These are phyloP conservation scores for Boletus rubroflammeus DNA, from an alignment of 768 basidiomycete species.

Conservation along the genomic window DNA sequence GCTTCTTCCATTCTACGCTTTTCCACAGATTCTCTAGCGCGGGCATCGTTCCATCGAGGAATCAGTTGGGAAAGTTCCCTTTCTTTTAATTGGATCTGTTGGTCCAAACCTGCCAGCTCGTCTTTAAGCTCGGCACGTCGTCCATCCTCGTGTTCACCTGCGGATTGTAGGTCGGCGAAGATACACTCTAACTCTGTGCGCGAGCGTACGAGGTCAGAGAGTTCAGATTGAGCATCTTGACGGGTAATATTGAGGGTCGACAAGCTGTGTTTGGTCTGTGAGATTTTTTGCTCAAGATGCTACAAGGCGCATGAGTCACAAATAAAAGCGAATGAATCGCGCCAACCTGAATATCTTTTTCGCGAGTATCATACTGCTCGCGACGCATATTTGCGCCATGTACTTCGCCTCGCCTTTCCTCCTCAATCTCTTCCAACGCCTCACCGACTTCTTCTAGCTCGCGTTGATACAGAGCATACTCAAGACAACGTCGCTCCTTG, in stretches of 20 bases:
- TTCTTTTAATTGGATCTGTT: constrained; percentile 63
- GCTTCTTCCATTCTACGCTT: constrained; percentile 71
- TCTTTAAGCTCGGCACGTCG: constrained; percentile 57
- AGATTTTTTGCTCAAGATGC: constrained; percentile 71
- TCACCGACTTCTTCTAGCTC: constrained; percentile 88
- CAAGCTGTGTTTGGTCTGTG: constrained; percentile 63
- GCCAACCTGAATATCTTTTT: constrained; percentile 79
- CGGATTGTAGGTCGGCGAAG: constrained; percentile 70
- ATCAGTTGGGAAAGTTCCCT: constrained; percentile 54
- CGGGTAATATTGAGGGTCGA: constrained; percentile 70
- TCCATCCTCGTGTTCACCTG: constrained; percentile 61
- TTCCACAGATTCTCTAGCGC: constrained; percentile 48
- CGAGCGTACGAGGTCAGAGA: constrained; percentile 80
- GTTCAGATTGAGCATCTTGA: constrained; percentile 74
- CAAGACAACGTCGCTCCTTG: constrained; percentile 88
- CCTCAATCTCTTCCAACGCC: constrained; percentile 80
- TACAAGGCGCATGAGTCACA: constrained; percentile 29
- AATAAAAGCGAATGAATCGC: neutral
- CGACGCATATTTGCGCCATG: constrained; percentile 80
- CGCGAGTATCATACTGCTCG: constrained; percentile 76
- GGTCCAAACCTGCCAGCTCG: constrained; percentile 60
- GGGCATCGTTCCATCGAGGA: constrained; percentile 67
- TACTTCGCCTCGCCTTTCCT: constrained; percentile 77
- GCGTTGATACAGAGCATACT: constrained; percentile 90
- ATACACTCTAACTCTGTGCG: constrained; percentile 85